Evolutionary conservation across 441 rosid species (phyloP).

Genomic region (Raphanus hybrid): DNA sequence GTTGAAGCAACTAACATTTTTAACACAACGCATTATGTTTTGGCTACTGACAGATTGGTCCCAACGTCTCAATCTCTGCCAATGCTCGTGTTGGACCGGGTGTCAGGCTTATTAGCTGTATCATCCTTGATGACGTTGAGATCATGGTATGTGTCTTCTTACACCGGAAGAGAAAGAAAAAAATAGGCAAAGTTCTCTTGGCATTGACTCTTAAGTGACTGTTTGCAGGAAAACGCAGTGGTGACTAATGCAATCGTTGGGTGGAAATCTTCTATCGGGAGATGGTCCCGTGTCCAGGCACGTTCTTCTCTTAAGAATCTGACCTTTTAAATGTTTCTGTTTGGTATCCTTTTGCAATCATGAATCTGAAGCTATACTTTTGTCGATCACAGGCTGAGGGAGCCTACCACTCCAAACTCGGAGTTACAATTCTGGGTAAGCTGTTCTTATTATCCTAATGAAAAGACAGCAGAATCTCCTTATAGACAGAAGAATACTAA

Average conservation of each 20-base stretch:
- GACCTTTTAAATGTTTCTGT: slow-evolving; percentile 12
- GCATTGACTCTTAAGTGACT: slow-evolving; percentile 33
- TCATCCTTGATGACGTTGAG: slow-evolving; percentile 86
- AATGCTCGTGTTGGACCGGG: slow-evolving; percentile 97
- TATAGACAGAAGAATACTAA: slow-evolving; percentile 19
- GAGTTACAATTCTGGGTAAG: slow-evolving; percentile 90
- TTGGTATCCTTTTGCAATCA: slow-evolving; percentile 3
- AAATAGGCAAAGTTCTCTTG: not conserved
- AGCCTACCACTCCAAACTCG: slow-evolving; percentile 80
- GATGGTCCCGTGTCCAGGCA: slow-evolving; percentile 98
- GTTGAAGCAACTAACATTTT: slow-evolving; percentile 6
- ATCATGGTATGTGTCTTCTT: slow-evolving; percentile 62
- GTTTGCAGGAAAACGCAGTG: slow-evolving; percentile 83
- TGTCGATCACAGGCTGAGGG: slow-evolving; percentile 70
- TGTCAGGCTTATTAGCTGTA: slow-evolving; percentile 87
- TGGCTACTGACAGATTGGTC: slow-evolving; percentile 72
- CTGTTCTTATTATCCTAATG: not conserved
- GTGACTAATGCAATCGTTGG: slow-evolving; percentile 83
- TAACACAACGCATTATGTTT: slow-evolving; percentile 19
- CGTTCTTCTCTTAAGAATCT: slow-evolving; percentile 25
- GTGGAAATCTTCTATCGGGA: slow-evolving; percentile 92
- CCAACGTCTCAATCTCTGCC: slow-evolving; percentile 89
- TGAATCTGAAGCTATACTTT: slow-evolving; percentile 23
- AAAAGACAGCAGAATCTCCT: slow-evolving; percentile 2
- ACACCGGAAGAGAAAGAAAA: not conserved